Base-by-base conservation (phyloP, 2,329 filamentous ascomycete genomes). In the Aureobasidium subglaciale region DNA sequence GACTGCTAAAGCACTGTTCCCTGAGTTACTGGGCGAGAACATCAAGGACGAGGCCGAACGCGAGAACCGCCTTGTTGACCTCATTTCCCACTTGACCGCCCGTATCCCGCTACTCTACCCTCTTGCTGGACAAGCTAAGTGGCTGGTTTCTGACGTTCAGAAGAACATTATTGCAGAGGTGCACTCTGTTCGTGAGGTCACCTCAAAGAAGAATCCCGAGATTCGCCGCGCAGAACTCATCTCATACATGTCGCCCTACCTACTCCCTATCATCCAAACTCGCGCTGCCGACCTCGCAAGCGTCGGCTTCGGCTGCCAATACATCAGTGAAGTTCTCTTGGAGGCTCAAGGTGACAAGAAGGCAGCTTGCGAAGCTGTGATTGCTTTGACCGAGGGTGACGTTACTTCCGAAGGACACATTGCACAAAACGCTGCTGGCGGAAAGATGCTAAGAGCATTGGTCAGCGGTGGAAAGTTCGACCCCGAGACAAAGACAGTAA, bases 381-480 rank as follows among this genome's bases (percentile, higher is more conserved):
- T 81, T 0, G 64, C 68, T 8, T 65, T 79, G 8, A 72, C 71
- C 1, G 63, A 57, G 5, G 64, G 71, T 38, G 63, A 71, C 59
- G 67, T 72, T 13, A 69, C 69, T 16, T 72, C 71, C 15, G 73
- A 76, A 53, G 70, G 68, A 24, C 86, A 90, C 66, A 77, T 87
- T 55, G 80, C 83, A 24, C 75, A 80, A 63, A 78, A 80, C 34
- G 67, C 83, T 0, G 78, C 78, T 63, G 87, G 84, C 37, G 90
- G 88, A 15, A 86, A 90, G 58, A 87, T 96, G 85, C 80, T 97
- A 64, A 96, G 96, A 75, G 87, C 87, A 0, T 80, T 99, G 7
- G 90, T 96, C 22, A 86, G 90, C 55, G 93, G 93, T 38, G 93
- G 95, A 24, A 85, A 84, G 57, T 99, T 88, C 67, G 90, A 97